These are phyloP conservation scores for Saccharomycopsis sp. DNA, from an alignment of 805 yeast genomes.

Conservation along the genomic window DNA sequence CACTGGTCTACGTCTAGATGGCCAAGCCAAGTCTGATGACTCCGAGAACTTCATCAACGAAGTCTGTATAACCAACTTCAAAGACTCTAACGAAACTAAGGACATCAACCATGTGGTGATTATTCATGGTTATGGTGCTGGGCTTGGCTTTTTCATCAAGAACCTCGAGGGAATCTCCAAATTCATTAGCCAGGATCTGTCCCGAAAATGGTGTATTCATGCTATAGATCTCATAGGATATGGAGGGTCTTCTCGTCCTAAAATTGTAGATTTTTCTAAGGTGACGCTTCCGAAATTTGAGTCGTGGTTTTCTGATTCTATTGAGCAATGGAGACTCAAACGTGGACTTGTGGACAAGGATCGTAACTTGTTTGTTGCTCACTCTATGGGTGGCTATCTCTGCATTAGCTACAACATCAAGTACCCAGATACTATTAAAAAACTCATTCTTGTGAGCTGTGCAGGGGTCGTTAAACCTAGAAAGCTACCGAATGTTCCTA, in stretches of 20 bases:
- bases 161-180: slow-evolving; percentile 53
- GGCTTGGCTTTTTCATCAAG: slow-evolving; percentile 75
- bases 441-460: slow-evolving; percentile 78
- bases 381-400: slow-evolving; percentile 89
- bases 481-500: slow-evolving; percentile 47
- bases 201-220: slow-evolving; percentile 61
- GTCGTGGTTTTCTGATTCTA: slow-evolving; percentile 43
- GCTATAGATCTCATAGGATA: slow-evolving; percentile 86
- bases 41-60: slow-evolving; percentile 61
- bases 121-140: slow-evolving; percentile 95
- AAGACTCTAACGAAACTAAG: slow-evolving; percentile 21
- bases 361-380: slow-evolving; percentile 63
- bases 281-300: slow-evolving; percentile 25
- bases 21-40: slow-evolving; percentile 30
- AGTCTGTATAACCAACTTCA: slow-evolving; percentile 51
- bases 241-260: slow-evolving; percentile 82
- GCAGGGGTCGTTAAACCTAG: slow-evolving; percentile 67
- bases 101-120: slow-evolving; percentile 51
- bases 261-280: slow-evolving; percentile 32
- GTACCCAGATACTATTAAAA: slow-evolving; percentile 54
- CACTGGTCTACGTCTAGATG: slow-evolving; percentile 42
- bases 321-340: slow-evolving; percentile 53
- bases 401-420: slow-evolving; percentile 60
- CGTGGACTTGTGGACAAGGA: slow-evolving; percentile 37
- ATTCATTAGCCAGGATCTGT: slow-evolving; percentile 13